phyloP scores from a whole-genome alignment of 2,329 filamentous ascomycete genomes.

The Apiospora phragmitis region DNA sequence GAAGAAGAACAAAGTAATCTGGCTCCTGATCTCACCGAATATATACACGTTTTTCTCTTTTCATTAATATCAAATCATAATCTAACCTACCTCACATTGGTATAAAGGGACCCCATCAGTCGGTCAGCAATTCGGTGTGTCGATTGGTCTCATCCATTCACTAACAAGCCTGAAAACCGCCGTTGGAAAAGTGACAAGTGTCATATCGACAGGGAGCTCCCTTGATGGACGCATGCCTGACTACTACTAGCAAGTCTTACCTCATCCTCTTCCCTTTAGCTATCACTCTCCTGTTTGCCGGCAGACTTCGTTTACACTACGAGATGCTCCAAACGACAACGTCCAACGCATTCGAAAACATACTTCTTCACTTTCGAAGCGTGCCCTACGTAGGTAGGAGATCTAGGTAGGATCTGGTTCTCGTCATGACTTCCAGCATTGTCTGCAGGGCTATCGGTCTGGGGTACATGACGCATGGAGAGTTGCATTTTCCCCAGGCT shows the following conservation, averaged over 20 bases:
- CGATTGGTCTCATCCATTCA: neutral
- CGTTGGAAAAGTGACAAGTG: constrained; percentile 1
- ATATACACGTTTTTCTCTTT: neutral
- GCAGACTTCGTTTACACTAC: neutral
- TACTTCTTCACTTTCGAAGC: neutral
- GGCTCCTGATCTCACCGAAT: neutral
- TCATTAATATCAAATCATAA: neutral
- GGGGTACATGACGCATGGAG: constrained; percentile 8
- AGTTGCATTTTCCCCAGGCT: neutral
- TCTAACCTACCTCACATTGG: neutral
- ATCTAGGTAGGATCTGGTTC: neutral
- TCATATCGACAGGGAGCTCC: constrained; percentile 1
- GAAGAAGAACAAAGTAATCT: neutral
- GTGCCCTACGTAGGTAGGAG: neutral
- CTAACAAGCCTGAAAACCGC: neutral
- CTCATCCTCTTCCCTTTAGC: neutral
- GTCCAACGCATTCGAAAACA: neutral
- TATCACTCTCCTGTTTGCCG: neutral
- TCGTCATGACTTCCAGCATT: neutral
- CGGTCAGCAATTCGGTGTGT: neutral
- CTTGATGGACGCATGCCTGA: neutral
- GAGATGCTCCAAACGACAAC: neutral
- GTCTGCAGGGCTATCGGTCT: neutral
- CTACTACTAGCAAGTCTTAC: neutral
- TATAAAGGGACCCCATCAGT: neutral